These are phyloP conservation scores for Cladosporium sp. DNA, from an alignment of 2,329 filamentous ascomycete species.

Conservation along the genomic window DNA sequence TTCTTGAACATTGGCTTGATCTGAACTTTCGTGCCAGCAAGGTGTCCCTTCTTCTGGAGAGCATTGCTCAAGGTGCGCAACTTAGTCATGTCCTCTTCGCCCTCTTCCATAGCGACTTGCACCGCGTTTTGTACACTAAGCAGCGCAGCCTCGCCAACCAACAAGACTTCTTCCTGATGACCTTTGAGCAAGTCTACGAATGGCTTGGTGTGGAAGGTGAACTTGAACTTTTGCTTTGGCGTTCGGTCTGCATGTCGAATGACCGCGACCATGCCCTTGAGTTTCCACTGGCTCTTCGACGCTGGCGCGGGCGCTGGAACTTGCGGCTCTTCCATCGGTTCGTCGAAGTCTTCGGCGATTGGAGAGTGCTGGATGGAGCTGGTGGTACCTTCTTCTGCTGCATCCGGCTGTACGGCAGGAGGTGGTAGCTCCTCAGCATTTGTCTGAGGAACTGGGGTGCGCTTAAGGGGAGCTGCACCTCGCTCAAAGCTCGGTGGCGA, in stretches of 20 bases:
- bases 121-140: slow-evolving; percentile 89
- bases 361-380: neutral
- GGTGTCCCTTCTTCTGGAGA: slow-evolving; percentile 86
- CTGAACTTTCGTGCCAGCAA: slow-evolving; percentile 96
- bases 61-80: slow-evolving; percentile 84
- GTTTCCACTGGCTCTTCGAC: slow-evolving; percentile 93
- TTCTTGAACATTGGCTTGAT: slow-evolving; percentile 99
- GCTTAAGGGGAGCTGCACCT: slow-evolving; percentile 16
- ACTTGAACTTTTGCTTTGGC: slow-evolving; percentile 99
- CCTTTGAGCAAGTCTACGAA: slow-evolving; percentile 94
- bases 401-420: slow-evolving; percentile 31
- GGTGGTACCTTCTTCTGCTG: slow-evolving; percentile 23
- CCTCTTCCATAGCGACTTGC: slow-evolving; percentile 73
- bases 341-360: slow-evolving; percentile 17
- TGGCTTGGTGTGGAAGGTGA: slow-evolving; percentile 94
- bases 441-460: slow-evolving; percentile 28
- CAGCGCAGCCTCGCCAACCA: slow-evolving; percentile 88
- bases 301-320: slow-evolving; percentile 50
- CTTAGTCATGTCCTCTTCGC: slow-evolving; percentile 82
- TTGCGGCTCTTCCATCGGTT: slow-evolving; percentile 25
- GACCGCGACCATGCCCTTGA: slow-evolving; percentile 96
- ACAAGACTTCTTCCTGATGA: slow-evolving; percentile 91
- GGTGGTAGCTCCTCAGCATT: slow-evolving; percentile 36
- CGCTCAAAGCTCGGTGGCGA: slow-evolving; percentile 48
- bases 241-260: slow-evolving; percentile 96